These are phyloP conservation scores for Xylaria nigripes DNA, from an alignment of 495 filamentous ascomycete genomes.

Conservation along the genomic window DNA sequence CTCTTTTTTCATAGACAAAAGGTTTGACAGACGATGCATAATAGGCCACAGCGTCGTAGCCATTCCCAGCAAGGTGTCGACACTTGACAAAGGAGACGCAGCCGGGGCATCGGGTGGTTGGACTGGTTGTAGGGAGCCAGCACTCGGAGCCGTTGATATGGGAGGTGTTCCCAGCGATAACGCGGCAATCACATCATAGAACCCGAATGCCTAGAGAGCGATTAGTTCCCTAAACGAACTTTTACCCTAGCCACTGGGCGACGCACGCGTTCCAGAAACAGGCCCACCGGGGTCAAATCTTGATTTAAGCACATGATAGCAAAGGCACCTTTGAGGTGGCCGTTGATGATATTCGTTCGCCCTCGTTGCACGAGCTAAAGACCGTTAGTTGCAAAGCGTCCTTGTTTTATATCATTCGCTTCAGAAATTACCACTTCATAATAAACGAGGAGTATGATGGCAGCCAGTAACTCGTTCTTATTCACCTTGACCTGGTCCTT, in stretches of 20 bases:
- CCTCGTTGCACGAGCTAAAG: conserved; percentile 51
- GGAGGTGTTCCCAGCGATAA: conserved; percentile 54
- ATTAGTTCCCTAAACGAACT: conserved; percentile 8
- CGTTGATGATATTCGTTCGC: conserved; percentile 48
- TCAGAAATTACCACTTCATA: conserved; percentile 49
- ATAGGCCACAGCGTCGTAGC: conserved; percentile 56
- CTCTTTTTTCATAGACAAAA: conserved; percentile 44
- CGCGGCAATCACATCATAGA: conserved; percentile 57
- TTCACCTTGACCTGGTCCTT: conserved; percentile 42
- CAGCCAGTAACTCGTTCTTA: conserved; percentile 50
- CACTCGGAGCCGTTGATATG: conserved; percentile 42
- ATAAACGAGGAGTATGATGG: conserved; percentile 55
- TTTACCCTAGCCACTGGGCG: neutral
- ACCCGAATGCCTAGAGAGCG: conserved; percentile 46
- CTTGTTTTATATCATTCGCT: neutral
- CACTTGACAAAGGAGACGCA: conserved; percentile 38
- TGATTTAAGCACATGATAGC: conserved; percentile 47
- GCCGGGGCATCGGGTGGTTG: conserved; percentile 39
- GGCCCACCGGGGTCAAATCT: conserved; percentile 41
- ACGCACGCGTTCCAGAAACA: conserved; percentile 51
- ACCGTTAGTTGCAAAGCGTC: neutral
- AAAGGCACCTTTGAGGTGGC: conserved; percentile 52
- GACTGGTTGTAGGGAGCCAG: conserved; percentile 35
- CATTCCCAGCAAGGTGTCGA: conserved; percentile 56
- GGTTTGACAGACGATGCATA: conserved; percentile 51